These are phyloP conservation scores for Cladophialophora carrionii DNA, from an alignment of 2,329 filamentous ascomycete species.

Conservation along the genomic window DNA sequence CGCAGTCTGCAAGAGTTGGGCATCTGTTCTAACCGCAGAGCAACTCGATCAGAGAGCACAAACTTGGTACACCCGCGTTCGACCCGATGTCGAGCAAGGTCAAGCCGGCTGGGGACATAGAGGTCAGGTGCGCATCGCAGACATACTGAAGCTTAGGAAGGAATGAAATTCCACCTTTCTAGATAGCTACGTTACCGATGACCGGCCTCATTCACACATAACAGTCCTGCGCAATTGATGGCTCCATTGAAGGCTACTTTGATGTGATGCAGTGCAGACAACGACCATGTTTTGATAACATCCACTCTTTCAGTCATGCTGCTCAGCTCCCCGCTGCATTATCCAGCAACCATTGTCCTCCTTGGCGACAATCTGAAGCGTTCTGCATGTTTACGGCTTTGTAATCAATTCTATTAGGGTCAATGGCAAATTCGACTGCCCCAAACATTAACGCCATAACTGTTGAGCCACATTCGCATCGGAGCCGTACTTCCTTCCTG, in stretches of 20 bases:
- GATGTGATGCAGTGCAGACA: neutral
- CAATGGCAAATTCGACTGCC: neutral
- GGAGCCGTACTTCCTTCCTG: neutral
- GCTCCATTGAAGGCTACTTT: neutral
- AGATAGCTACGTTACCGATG: neutral
- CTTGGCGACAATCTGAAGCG: neutral
- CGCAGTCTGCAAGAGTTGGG: conserved; percentile 75
- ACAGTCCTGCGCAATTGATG: neutral
- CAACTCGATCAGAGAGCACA: conserved; percentile 78
- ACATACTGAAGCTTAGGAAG: conserved; percentile 66
- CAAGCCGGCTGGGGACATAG: conserved; percentile 83
- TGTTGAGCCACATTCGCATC: neutral
- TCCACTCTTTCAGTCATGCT: neutral
- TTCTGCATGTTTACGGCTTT: neutral
- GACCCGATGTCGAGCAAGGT: conserved; percentile 75
- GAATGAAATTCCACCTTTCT: conserved; percentile 4
- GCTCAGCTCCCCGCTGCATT: neutral
- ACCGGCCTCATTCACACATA: neutral
- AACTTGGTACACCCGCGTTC: conserved; percentile 76
- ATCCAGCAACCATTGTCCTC: neutral
- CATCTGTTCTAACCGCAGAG: conserved; percentile 59
- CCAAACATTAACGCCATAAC: neutral
- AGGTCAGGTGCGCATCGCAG: conserved; percentile 66
- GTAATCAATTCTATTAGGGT: neutral
- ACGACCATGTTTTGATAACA: neutral